These are phyloP conservation scores for Hypoxylon sp. DNA, from an alignment of 2,329 filamentous ascomycete species.

Conservation along the genomic window DNA sequence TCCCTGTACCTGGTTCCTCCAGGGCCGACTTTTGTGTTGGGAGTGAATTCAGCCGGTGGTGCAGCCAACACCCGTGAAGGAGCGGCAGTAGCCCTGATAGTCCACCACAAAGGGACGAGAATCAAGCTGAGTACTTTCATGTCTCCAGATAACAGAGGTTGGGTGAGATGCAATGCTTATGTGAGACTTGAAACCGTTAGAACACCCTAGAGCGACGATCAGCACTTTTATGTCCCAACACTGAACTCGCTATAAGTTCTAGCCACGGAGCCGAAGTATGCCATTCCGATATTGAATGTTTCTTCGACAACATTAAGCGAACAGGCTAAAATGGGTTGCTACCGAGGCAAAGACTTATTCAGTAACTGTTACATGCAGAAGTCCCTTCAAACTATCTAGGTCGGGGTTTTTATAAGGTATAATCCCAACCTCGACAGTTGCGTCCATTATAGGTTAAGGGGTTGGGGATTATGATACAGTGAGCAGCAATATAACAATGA, in stretches of 20 bases:
- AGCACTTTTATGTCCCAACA: slow-evolving; percentile 29
- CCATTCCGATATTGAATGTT: slow-evolving; percentile 26
- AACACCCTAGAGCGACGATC: slow-evolving; percentile 22
- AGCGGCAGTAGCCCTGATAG: slow-evolving; percentile 21
- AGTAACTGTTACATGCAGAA: background rate
- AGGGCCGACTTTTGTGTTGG: slow-evolving; percentile 51
- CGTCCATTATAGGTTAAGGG: too few relatives aligned
- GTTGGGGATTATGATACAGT: too few relatives aligned
- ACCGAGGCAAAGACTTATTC: slow-evolving; percentile 10
- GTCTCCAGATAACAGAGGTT: background rate
- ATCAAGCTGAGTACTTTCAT: slow-evolving; percentile 30
- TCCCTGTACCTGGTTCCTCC: slow-evolving; percentile 55
- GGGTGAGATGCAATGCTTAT: slow-evolving; percentile 1
- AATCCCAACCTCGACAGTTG: background rate
- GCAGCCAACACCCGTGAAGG: slow-evolving; percentile 38
- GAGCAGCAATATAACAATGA: too few relatives aligned
- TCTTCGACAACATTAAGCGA: slow-evolving; percentile 38
- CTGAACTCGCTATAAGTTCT: slow-evolving; percentile 10
- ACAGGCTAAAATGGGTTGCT: slow-evolving; percentile 45
- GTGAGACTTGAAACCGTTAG: slow-evolving; percentile 4
- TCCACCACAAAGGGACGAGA: slow-evolving; percentile 29
- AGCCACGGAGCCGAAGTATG: slow-evolving; percentile 22
- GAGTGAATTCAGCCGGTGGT: slow-evolving; percentile 51
- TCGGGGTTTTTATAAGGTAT: background rate
- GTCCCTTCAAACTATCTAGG: too few relatives aligned